Base-by-base conservation (phyloP, 495 filamentous ascomycete genomes). In the Penicillium bovifimosum region DNA sequence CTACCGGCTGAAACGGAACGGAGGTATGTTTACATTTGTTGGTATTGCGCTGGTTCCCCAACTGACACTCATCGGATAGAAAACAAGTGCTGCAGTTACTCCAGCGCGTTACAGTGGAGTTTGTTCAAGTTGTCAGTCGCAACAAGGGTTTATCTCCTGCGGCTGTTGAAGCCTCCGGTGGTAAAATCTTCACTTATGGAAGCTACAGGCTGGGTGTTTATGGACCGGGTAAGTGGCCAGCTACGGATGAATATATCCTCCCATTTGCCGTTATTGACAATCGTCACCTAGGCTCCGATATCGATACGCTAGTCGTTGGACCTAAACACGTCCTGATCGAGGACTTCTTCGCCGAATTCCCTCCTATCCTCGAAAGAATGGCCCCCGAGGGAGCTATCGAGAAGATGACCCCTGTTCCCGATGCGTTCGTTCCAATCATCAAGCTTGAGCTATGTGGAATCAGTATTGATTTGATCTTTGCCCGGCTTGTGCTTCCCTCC, bases 141-240 rank as follows among this genome's bases (percentile, higher is more conserved):
- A 86, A 82, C 69, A 86, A 88, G 63, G 86, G 89, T 6, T 73
- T 91, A 20, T 84, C 91, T 17, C 79, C 86, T 16, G 81, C 84
- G 18, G 77, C 90, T 13, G 80, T 95, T 24, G 86, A 91, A 36
- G 80, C 84, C 51, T 84, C 89, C 1, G 89, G 90, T 38, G 95
- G 91, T 33, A 89, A 91, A 70, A 84, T 98, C 35, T 95, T 92
- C 65, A 91, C 95, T 0, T 98, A 87, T 69, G 93, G 93, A 46
- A 97, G 95, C 71, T 98, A 88, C 67, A 82, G 89, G 26, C 73
- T 98, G 8, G 95, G 95, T 36, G 93, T 96, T 38, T 96, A 91
- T 73, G 91, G 91, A 2, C 93, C 93, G 45, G 82, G 84, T 86
- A 63, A 54, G 76, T 56, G 31, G 9, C 5, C 9, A 1, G 11